Conservation (phyloP, 2,329 filamentous ascomycete genomes). For the Venturia effusa region DNA sequence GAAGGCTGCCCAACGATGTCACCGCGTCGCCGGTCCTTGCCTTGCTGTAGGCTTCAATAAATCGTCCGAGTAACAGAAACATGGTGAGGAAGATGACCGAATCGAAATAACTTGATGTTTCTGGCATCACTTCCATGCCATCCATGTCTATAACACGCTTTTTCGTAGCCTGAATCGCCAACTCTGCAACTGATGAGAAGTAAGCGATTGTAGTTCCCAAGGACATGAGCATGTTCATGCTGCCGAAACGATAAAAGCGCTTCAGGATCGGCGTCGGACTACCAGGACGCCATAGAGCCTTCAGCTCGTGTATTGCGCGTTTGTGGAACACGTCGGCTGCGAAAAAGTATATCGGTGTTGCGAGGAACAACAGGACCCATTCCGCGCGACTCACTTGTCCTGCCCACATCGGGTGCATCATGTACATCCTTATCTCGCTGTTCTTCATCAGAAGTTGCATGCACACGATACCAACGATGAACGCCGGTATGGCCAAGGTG, state of each 20-base stretch:
- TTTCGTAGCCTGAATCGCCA: slow-evolving; percentile 46
- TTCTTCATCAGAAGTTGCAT: slow-evolving; percentile 65
- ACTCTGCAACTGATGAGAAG: slow-evolving; percentile 66
- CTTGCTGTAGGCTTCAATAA: slow-evolving; percentile 84
- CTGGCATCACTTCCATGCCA: slow-evolving; percentile 16
- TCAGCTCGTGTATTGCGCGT: slow-evolving; percentile 67
- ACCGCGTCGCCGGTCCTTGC: slow-evolving; percentile 82
- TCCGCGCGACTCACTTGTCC: slow-evolving; percentile 64
- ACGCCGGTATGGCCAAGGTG: slow-evolving; percentile 65
- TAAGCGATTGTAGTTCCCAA: slow-evolving; percentile 83
- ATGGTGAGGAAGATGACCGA: slow-evolving; percentile 86
- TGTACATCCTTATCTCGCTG: slow-evolving; percentile 48
- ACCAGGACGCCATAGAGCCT: slow-evolving; percentile 62
- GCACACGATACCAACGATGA: slow-evolving; percentile 79
- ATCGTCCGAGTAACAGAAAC: slow-evolving; percentile 65
- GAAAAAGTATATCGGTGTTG: slow-evolving; percentile 80
- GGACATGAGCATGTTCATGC: slow-evolving; percentile 92
- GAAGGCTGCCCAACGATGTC: slow-evolving; percentile 63
- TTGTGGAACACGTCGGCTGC: slow-evolving; percentile 77
- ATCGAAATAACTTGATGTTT: slow-evolving; percentile 61
- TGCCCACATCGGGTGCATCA: slow-evolving; percentile 60
- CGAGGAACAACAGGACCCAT: slow-evolving; percentile 68
- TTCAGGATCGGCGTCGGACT: slow-evolving; percentile 63
- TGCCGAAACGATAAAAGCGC: slow-evolving; percentile 84
- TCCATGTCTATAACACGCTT: slow-evolving; percentile 15